phyloP scores from a whole-genome alignment of 2,329 filamentous ascomycete genomes.

The Phialocephala subalpina region DNA sequence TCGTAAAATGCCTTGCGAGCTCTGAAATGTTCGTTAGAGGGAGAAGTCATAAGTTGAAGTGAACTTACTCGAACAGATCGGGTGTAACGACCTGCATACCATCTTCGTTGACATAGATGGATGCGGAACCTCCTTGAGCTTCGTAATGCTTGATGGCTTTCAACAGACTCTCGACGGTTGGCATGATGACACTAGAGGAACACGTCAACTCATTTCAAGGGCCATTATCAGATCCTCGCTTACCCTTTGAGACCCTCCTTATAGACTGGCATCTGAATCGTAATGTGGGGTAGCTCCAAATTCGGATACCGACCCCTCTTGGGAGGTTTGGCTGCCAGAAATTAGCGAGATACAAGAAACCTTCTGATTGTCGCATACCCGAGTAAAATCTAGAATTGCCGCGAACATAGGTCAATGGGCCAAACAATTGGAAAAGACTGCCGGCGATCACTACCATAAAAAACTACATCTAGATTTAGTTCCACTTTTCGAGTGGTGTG shows the following conservation, averaged over 20 bases:
- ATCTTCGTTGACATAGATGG: slow-evolving; percentile 74
- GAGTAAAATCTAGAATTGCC: slow-evolving; percentile 32
- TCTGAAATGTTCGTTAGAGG: background rate
- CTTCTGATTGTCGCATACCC: slow-evolving; percentile 38
- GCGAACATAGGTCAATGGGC: slow-evolving; percentile 31
- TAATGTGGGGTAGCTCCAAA: slow-evolving; percentile 49
- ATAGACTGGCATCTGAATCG: slow-evolving; percentile 58
- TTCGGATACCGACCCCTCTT: slow-evolving; percentile 35
- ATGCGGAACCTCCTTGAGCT: slow-evolving; percentile 67
- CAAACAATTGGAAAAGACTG: slow-evolving; percentile 33
- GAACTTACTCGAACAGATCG: slow-evolving; percentile 35
- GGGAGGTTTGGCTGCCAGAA: slow-evolving; percentile 46
- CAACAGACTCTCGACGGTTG: slow-evolving; percentile 64
- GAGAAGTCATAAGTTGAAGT: background rate
- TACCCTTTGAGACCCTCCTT: slow-evolving; percentile 52
- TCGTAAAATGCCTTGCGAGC: slow-evolving; percentile 1
- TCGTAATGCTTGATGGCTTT: slow-evolving; percentile 66
- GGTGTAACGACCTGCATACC: slow-evolving; percentile 63
- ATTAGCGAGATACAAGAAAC: slow-evolving; percentile 23
- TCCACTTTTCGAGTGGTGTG: background rate
- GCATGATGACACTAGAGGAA: slow-evolving; percentile 55
- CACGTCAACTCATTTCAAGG: slow-evolving; percentile 42
- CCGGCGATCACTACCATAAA: slow-evolving; percentile 31
- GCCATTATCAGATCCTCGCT: background rate
- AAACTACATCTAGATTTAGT: slow-evolving; percentile 17